These are phyloP conservation scores for Ceriops tagal DNA, from an alignment of 345 rosid species.

Conservation along the genomic window DNA sequence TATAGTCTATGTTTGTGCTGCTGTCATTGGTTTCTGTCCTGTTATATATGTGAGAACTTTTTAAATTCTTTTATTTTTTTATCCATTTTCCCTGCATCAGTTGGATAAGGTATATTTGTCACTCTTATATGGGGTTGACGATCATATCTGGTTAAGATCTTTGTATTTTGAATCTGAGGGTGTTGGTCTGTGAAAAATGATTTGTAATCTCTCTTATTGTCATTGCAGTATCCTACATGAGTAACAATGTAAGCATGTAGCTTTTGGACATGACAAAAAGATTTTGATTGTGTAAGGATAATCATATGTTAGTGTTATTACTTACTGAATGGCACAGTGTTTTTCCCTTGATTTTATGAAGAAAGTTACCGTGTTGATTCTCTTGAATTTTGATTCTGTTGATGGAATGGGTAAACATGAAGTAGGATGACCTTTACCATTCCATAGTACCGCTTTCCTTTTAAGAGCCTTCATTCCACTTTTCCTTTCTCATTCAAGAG, in stretches of 20 bases:
- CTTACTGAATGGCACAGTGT: too few species aligned
- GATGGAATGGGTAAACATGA: neutral
- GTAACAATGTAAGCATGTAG: neutral
- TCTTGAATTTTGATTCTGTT: neutral
- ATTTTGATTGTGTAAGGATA: too few species aligned
- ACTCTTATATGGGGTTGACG: neutral
- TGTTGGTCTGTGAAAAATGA: neutral
- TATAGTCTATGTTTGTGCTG: neutral
- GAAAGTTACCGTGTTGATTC: too few species aligned
- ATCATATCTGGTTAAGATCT: neutral
- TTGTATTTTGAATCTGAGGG: too few species aligned
- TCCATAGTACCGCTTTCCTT: neutral
- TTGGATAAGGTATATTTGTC: neutral
- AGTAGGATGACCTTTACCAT: neutral
- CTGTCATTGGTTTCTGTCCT: neutral
- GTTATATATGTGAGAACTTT: neutral
- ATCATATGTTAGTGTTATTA: too few species aligned
- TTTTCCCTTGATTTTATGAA: too few species aligned
- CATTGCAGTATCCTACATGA: neutral
- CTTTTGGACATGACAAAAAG: neutral
- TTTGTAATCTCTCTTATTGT: neutral
- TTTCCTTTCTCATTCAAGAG: neutral
- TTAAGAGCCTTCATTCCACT: neutral
- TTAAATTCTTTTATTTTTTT: neutral
- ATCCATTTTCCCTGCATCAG: neutral